A percentile compares a stretch with the other conserved stretches of the same genome.
Evolutionary conservation across 108 stramenopile genomes (phyloP).

Genomic region (Mediolabrus comicus): DNA sequence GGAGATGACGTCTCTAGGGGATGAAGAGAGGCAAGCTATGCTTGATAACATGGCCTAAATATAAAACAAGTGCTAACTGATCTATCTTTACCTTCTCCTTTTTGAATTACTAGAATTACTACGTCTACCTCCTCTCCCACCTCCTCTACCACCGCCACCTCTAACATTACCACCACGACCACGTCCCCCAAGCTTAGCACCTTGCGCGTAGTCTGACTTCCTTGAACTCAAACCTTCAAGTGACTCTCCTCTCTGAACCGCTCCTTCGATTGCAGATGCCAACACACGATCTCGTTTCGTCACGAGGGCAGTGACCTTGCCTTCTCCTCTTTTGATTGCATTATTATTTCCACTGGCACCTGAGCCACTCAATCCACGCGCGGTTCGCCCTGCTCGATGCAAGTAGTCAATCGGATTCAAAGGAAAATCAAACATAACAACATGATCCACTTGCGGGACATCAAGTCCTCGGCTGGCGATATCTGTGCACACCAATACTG

Average conservation of each 20-base stretch:
- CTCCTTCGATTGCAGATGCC: constrained; percentile 81
- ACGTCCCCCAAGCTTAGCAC: constrained; percentile 42
- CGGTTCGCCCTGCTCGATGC: constrained; percentile 90
- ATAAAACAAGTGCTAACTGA: background rate
- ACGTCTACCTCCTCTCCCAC: background rate
- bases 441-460: constrained; percentile 87
- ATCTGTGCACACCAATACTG: constrained; percentile 92
- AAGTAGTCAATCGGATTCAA: constrained; percentile 93
- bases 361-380: constrained; percentile 56
- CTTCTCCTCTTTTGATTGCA: constrained; percentile 48
- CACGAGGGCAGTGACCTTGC: constrained; percentile 84
- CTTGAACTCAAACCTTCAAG: constrained; percentile 78
- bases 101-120: constrained; percentile 1
- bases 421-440: constrained; percentile 94
- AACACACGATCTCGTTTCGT: constrained; percentile 85
- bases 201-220: constrained; percentile 80
- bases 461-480: constrained; percentile 95
- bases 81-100: constrained; percentile 1
- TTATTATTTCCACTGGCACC: background rate
- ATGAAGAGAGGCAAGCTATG: constrained; percentile 18
- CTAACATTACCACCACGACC: constrained; percentile 20
- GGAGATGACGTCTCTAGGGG: constrained; percentile 2
- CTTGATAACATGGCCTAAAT: constrained; percentile 9
- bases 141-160: constrained; percentile 8
- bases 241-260: constrained; percentile 75